Percentiles rank a stretch among this genome's conserved stretches.
phyloP scores from a whole-genome alignment of 495 filamentous ascomycete species.

The Trichoderma parareesei region DNA sequence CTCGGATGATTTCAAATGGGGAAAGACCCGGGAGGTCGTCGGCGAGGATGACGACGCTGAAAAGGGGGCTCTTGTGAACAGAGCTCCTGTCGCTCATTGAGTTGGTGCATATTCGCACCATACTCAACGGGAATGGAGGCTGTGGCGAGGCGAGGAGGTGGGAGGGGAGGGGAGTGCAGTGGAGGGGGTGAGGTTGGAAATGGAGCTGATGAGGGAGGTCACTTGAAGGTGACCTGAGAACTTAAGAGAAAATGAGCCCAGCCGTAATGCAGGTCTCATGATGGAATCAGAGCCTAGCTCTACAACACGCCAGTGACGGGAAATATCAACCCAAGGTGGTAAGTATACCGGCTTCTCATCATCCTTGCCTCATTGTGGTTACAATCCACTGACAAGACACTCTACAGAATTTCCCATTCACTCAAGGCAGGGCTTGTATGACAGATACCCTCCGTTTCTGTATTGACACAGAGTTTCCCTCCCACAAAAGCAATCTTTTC shows the following conservation, averaged over 20 bases:
- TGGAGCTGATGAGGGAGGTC: not conserved
- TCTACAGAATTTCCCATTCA: no score
- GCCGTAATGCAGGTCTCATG: no score
- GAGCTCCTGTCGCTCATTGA: not conserved
- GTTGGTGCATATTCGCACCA: not conserved
- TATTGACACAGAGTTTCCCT: no score
- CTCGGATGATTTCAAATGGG: constrained; percentile 27
- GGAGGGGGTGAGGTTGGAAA: not conserved
- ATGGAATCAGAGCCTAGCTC: no score
- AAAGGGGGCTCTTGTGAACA: not conserved
- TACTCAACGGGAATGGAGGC: not conserved
- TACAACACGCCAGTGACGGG: no score
- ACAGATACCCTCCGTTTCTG: no score
- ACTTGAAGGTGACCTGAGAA: not conserved
- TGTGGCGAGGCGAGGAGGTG: not conserved
- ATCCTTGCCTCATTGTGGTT: no score
- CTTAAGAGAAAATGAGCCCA: not conserved
- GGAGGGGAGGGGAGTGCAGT: not conserved
- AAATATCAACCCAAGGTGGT: no score
- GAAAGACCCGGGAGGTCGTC: constrained; percentile 27
- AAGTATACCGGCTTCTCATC: no score
- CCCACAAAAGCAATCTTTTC: no score
- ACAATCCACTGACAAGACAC: no score
- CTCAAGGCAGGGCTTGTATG: no score
- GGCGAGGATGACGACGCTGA: constrained; percentile 20